Base-by-base conservation (phyloP, 2,329 filamentous ascomycete genomes). In the Neonectria coccinea region DNA sequence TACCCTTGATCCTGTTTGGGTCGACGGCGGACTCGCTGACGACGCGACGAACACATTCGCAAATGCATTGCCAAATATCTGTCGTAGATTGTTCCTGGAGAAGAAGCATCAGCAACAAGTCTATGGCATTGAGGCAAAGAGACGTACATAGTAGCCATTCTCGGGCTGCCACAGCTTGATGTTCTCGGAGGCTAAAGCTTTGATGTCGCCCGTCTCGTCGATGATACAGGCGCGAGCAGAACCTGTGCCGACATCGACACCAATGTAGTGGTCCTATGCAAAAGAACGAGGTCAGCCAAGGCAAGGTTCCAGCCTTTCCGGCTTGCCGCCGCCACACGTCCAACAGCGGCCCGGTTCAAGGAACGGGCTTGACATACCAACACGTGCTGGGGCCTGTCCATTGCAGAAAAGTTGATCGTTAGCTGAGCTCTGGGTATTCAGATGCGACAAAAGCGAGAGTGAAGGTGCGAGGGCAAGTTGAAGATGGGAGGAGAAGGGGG, bases 41-140 rank as follows among this genome's bases (percentile, higher is more conserved):
- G 48, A 94, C 93, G 56, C 90, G 87, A 74, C 94, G 91, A 41
- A 97, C 93, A 45, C 93, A 96, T 65, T 89, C 86, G 82, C 94
- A 97, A 77, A 99, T 97, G 80, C 93, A 95, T 68, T 89, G 87
- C 96, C 96, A 99, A 76, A 99, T 99, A 79, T 99, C 93, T 55
- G 90, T 92, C 0, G 96, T 98, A 16, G 95, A 98, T 95, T 99
- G 96, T 84, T 99, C 96, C 94, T 84, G 63, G 18, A 44, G 5
- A 27, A 25, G 5, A 20, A 9, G 27, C 11, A 53, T 72, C 11
- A 76, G 65, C 51, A 25, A 1, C 27, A 18, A 44, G 10, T 4
- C 22, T 5, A 7, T 3, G 3, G 8, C 11, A 18, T 2, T n/a
- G 18, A 12, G 18, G 41, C 36, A 6, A 33, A 39, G 42, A 39